Evolutionary conservation across 176 grass and related monocot species (phyloP), one percentile per base, ranked within the genome.

Genomic region (Eremochloa ophiuroides): DNA sequence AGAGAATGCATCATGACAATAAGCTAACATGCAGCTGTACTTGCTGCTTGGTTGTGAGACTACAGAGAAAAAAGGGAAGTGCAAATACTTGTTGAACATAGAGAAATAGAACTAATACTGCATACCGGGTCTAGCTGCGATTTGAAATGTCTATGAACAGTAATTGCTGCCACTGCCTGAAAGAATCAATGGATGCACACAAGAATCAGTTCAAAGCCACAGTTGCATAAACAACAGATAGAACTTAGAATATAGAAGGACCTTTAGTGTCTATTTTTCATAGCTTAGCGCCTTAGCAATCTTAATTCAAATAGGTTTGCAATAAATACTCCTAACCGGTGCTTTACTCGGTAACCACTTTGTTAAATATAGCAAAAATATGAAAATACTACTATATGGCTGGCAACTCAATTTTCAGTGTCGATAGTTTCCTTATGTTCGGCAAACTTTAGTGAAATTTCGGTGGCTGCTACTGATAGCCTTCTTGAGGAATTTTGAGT

Each of bases 131-230:
- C 88, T 33, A 98, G 76, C 53, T 98, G 90, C 1, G 96, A 89
- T 76, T 89, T 89, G 96, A 98, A 98, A 87, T 98, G 88, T 66
- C 79, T 93, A 33, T 88, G 78, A 48, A 93, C 75, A 20, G 76
- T 87, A 86, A 95, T 93, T 79, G 72, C 72, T 85, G 93, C 90
- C 47, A 98, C 86, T 37, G 84, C 88, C 96, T 98, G 84, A 84
- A 89, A 35, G 17, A 75, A 78, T 75, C 33, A 75, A 82, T 27
- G 23, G 63, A 73, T 58, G 28, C 33, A 62, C 34, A 40, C 42
- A 69, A 58, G 63, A 77, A 60, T 78, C 70, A 84, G 14, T 84
- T 30, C 50, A 47, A 71, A 64, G 16, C 39, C 10, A 74, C 23
- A 78, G 55, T 59, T 86, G 43, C 62, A 58, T 55, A 85, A 85